Base-by-base conservation (phyloP, 129 eudicot species). In the Sambucus nigra region DNA sequence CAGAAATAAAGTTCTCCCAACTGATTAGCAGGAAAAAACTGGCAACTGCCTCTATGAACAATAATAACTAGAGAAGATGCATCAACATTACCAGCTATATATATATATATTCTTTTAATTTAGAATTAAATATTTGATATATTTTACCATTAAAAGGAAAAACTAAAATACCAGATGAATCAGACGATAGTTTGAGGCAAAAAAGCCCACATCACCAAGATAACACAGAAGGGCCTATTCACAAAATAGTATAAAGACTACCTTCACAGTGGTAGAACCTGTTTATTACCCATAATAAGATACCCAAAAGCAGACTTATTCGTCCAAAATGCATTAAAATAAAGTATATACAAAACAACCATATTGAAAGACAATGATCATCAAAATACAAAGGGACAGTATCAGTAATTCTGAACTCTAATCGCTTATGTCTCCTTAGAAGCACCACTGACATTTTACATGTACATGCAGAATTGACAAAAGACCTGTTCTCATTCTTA, bases 401-500 rank as follows among this genome's bases (percentile, higher is more conserved):
- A 55, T n/a, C n/a, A 27, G 68, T 64, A 68, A 32, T 63, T 74
- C 69, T 63, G 44, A 47, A 48, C 46, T 68, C 71, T 68, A 75
- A 31, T 26, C 61, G 25, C 51, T 61, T 53, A 26, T 53, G 60
- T 57, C 65, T 68, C 72, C 75, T 70, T 56, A 77, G 49, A 49
- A 67, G 62, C 68, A 73, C 67, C 50, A 74, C 28, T 46, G 57
- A 69, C 67, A 78, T 64, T 73, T 77, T 68, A 74, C 78, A 74
- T 68, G 74, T 73, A 77, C 80, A 80, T 31, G 72, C 57, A 76
- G 74, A 80, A 81, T 73, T 71, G 88, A 78, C 84, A 52, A 76
- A 82, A 71, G 80, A 92, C 99, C 99, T 92, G 84, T 86, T 92
- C 73, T 92, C 99, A 66, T 75, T 80, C 73, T 82, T 77, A 73